These are phyloP conservation scores for Malania oleifera DNA, from an alignment of 164 flowering plant genomes.

Conservation along the genomic window DNA sequence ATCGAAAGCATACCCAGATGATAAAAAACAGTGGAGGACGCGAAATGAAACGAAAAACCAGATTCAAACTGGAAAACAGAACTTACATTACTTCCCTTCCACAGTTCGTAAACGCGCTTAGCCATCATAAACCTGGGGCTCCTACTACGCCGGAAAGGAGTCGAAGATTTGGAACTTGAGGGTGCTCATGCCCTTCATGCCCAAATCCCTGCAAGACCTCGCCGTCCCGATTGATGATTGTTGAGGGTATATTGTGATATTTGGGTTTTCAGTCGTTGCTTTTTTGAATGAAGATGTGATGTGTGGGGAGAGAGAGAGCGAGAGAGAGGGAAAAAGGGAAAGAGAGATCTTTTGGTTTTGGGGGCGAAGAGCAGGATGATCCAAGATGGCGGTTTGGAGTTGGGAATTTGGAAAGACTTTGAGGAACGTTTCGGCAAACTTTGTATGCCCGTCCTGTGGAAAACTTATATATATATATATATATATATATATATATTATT, in stretches of 20 bases:
- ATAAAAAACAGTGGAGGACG: constrained; percentile 1
- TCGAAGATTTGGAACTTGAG: constrained; percentile 33
- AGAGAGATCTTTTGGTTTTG: neutral
- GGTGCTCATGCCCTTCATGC: constrained; percentile 18
- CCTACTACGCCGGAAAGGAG: constrained; percentile 30
- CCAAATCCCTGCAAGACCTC: neutral
- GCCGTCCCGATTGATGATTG: neutral
- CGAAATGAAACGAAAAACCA: neutral
- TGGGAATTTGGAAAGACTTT: too few relatives aligned
- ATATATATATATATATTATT: too few relatives aligned
- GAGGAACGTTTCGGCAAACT: too few relatives aligned
- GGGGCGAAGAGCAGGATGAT: too few relatives aligned
- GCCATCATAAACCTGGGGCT: constrained; percentile 34
- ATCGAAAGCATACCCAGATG: constrained; percentile 8
- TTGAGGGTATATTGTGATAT: neutral
- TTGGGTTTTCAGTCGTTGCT: neutral
- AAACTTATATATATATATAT: too few relatives aligned
- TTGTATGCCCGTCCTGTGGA: too few relatives aligned
- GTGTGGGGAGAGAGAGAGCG: neutral
- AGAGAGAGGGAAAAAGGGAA: neutral
- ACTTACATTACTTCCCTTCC: constrained; percentile 66
- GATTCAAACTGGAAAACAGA: neutral
- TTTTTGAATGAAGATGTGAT: neutral
- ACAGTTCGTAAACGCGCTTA: constrained; percentile 58
- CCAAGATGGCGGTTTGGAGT: too few relatives aligned